Evolutionary conservation across 805 yeast species (phyloP).

Genomic region (Gaillardinia entomophila): DNA sequence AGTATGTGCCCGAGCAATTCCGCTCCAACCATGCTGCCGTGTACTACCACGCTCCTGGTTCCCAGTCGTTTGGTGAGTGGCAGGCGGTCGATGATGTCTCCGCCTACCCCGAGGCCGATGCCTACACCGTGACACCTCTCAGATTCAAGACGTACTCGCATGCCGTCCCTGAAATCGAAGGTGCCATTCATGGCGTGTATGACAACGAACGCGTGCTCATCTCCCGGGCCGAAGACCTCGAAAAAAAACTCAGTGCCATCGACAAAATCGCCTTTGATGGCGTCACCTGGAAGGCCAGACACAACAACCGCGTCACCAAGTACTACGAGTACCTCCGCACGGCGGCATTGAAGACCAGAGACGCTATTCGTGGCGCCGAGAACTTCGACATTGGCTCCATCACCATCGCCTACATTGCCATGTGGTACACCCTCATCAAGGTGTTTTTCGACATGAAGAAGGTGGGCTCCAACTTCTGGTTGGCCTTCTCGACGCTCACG

Average conservation of each 20-base stretch:
- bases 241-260: constrained; percentile 14
- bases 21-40: constrained; percentile 22
- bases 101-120: constrained; percentile 38
- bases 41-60: constrained; percentile 34
- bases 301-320: constrained; percentile 49
- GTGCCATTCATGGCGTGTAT: constrained; percentile 34
- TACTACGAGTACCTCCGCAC: constrained; percentile 47
- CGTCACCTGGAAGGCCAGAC: constrained; percentile 57
- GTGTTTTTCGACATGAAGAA: constrained; percentile 71
- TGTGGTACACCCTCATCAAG: constrained; percentile 76
- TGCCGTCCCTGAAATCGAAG: constrained; percentile 36
- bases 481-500: constrained; percentile 71
- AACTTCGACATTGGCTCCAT: constrained; percentile 79
- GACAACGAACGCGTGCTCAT: constrained; percentile 40
- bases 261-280: constrained; percentile 33
- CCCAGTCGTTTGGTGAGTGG: constrained; percentile 42
- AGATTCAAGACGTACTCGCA: constrained; percentile 44
- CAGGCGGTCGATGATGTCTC: constrained; percentile 37
- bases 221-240: constrained; percentile 23
- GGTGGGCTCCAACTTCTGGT: constrained; percentile 83
- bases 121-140: constrained; percentile 48
- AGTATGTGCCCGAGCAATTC: constrained; percentile 48
- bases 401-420: constrained; percentile 75
- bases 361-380: constrained; percentile 65
- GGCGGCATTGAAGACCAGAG: constrained; percentile 33